Base-by-base conservation (phyloP, 1,284 basidiomycete genomes). In the Rugosomyces carneus region DNA sequence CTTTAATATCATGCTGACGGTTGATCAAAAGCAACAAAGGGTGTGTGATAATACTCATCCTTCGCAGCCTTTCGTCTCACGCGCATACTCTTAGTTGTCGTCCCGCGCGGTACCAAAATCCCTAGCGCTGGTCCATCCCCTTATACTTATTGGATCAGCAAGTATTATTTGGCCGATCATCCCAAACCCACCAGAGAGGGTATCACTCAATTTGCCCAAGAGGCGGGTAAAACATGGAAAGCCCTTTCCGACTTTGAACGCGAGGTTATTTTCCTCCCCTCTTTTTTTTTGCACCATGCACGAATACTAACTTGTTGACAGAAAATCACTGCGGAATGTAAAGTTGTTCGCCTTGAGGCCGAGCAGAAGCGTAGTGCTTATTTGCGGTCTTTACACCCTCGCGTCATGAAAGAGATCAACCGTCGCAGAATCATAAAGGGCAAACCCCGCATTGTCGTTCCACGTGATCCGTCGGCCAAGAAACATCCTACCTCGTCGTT, bases 391-490 rank as follows among this genome's bases (percentile, higher is more conserved):
- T 13, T 54, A 3, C 44, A 50, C 10, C 43, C 41, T 0, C 2
- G 3, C 1, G 26, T 56, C 10, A n/a, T 54, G 8, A 47, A 42
- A 20, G 51, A 51, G 34, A 20, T 56, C 11, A 57, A 57, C 43
- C 47, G 39, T 11, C 47, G 49, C 24, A 47, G 45, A 15, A 21
- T 27, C 5, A 27, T 21, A 2, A 16, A n/a, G 4, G 53, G 54
- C 24, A 54, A 52, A 15, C 7, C 16, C 11, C 23, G 39, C 19
- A 15, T 37, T 13, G 3, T 9, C 21, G 36, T 31, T 31, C 29
- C 6, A 3, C 29, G 29, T 31, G 8, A 8, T 11, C 6, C 6
- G 29, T 3, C 6, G 3, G 11, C 6, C 29, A 31, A 31, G 29
- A 31, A 31, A 31, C 5, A 26, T 5, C 24, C 10, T 5, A 5